Conservation (phyloP, 352 stramenopile genomes). For the Globisporangium cystogenes region DNA sequence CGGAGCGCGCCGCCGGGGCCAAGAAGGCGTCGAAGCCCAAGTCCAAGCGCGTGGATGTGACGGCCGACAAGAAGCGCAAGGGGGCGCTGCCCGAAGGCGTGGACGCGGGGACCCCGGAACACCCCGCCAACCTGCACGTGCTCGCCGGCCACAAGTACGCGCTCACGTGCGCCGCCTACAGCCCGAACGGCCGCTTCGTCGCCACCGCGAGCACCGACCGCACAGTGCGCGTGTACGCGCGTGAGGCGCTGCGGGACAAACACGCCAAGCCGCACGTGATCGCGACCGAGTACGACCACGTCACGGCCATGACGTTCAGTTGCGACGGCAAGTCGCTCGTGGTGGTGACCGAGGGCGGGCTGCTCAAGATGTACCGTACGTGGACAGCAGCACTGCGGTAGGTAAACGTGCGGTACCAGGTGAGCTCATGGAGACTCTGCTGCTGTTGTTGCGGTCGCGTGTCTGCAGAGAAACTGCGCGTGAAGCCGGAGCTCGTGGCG, state of each 20-base stretch:
- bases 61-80: constrained; percentile 59
- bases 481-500: constrained; percentile 60
- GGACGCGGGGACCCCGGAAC: constrained; percentile 19
- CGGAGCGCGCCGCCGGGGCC: constrained; percentile 34
- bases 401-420: background rate
- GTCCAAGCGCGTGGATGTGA: constrained; percentile 62
- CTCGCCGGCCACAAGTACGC: constrained; percentile 72
- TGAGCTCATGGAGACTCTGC: background rate
- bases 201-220: constrained; percentile 70
- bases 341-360: constrained; percentile 56
- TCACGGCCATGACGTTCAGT: constrained; percentile 68
- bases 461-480: constrained; percentile 63
- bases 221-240: constrained; percentile 64
- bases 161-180: constrained; percentile 61
- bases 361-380: constrained; percentile 72
- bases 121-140: constrained; percentile 33
- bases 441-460: background rate
- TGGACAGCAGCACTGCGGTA: background rate
- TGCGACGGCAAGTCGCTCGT: constrained; percentile 69
- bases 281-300: constrained; percentile 77
- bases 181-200: constrained; percentile 73
- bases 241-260: constrained; percentile 57
- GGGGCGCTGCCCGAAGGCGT: constrained; percentile 21
- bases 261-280: constrained; percentile 58
- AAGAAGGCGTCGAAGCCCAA: constrained; percentile 74